Conservation (phyloP, 768 basidiomycete genomes). For the Jaapia argillacea region DNA sequence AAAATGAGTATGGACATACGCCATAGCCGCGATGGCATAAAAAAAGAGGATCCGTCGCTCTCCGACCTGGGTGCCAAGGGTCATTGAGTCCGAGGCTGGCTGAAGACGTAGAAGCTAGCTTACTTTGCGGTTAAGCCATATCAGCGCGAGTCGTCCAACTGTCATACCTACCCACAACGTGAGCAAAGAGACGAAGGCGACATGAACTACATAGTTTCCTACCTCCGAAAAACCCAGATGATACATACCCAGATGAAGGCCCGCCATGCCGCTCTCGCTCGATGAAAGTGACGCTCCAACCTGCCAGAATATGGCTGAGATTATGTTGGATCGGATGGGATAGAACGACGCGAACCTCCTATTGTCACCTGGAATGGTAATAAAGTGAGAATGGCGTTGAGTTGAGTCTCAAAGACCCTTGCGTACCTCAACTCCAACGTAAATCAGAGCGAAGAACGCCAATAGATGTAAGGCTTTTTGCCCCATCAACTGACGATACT, state of each 20-base stretch:
- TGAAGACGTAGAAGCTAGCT: not conserved
- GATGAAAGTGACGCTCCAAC: constrained; percentile 48
- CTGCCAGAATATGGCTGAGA: too few species aligned
- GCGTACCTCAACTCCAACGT: constrained; percentile 29
- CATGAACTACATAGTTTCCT: constrained; percentile 1
- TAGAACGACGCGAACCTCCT: constrained; percentile 19
- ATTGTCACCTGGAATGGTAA: too few species aligned
- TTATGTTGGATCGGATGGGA: too few species aligned
- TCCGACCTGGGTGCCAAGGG: constrained; percentile 19
- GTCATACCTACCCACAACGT: constrained; percentile 36
- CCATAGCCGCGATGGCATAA: constrained; percentile 26
- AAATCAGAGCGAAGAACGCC: constrained; percentile 32
- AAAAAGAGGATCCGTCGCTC: constrained; percentile 25
- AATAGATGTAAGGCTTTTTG: constrained; percentile 28
- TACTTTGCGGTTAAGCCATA: constrained; percentile 39
- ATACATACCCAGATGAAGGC: constrained; percentile 36
- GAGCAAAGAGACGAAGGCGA: too few species aligned
- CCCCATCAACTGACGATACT: constrained; percentile 35
- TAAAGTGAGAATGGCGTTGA: too few species aligned
- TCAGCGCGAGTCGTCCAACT: constrained; percentile 38
- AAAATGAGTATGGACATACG: constrained; percentile 13
- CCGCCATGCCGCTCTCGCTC: constrained; percentile 35
- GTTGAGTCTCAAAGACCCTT: too few species aligned
- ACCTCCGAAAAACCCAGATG: constrained; percentile 39
- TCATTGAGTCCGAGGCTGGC: not conserved